Evolutionary conservation across 768 basidiomycete species (phyloP), one percentile per base, ranked within the genome.

Genomic region (Kwoniella newhampshirensis): DNA sequence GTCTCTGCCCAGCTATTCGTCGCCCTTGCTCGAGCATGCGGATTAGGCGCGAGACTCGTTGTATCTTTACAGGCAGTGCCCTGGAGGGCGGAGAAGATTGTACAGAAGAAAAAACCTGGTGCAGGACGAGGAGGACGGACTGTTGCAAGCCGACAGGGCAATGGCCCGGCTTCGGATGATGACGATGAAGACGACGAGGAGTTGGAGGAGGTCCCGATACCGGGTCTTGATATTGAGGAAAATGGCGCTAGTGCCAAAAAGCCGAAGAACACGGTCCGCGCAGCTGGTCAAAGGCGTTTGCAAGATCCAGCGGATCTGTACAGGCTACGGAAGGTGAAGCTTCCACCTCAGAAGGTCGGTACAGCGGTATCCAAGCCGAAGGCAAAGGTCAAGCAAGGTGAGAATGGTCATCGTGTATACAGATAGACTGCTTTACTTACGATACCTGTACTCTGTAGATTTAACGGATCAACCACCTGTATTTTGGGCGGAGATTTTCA

Each of bases 401-500:
- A 58, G 71, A 60, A n/a, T n/a, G n/a, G n/a, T n/a, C n/a, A n/a
- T n/a, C n/a, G n/a, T n/a, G n/a, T n/a, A n/a, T n/a, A n/a, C n/a
- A n/a, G n/a, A n/a, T n/a, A n/a, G n/a, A n/a, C n/a, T n/a, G n/a
- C n/a, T n/a, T n/a, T n/a, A n/a, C n/a, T n/a, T n/a, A n/a, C n/a
- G 9, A n/a, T n/a, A 50, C 15, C 25, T 21, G 30, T 4, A 17
- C 30, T 21, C 7, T 35, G 15, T 7, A 73, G 73, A 74, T 46
- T 59, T 76, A 0, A 56, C 59, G 0, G 42, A 80, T 62, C 50
- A 85, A 9, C 86, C 91, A 2, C 93, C 94, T 0, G 86, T 92
- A 3, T 90, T 92, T 75, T 99, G 96, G 96, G 89, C 88, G 0
- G 96, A 99, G 76, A 89, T 96, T 0, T 99, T 92, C 78, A 93